Evolutionary conservation across 805 yeast species (phyloP), one percentile per base, ranked within the genome.

Genomic region (Ogataea neopini): DNA sequence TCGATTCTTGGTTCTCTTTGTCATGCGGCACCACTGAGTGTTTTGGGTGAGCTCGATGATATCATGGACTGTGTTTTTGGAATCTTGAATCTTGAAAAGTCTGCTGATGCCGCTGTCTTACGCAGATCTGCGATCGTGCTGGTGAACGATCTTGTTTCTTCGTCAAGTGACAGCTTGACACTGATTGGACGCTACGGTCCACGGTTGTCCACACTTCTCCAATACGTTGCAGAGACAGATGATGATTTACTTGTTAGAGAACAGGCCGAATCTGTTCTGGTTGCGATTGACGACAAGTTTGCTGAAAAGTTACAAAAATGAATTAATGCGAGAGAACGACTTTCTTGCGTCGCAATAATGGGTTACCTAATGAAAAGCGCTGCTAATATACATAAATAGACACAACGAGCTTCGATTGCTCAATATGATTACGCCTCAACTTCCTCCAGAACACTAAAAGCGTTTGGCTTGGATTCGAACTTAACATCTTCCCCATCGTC

Each of bases 51-150:
- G 48, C 66, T 89, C 9, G 61, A 64, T 1, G 86, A 83, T 43
- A 75, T 84, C 7, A 66, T 88, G 37, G 97, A 90, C 59, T 83
- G 95, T 60, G 81, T 88, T 0, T 63, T 86, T 26, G 96, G 96
- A 6, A 76, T 92, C 0, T 62, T 94, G 43, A 82, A 62, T 57
- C 78, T 73, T 76, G 96, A 73, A 62, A 70, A 58, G 19, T 53
- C 50, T 1, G 62, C 53, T 41, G 74, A 73, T 2, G 67, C 64
- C n/a, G 74, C 84, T 10, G 67, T 83, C 0, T 75, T 90, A 77
- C 74, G 95, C 52, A 72, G 97, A 32, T 72, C 95, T 1, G 88
- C 96, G 0, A 74, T 89, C 2, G 86, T 84, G 10, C 64, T 90
- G 19, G 67, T 88, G 2, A 73, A 77, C 53, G 92, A 85, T 60